Base-by-base conservation (phyloP, 179 eudicot genomes). In the Monotropa hypopitys region DNA sequence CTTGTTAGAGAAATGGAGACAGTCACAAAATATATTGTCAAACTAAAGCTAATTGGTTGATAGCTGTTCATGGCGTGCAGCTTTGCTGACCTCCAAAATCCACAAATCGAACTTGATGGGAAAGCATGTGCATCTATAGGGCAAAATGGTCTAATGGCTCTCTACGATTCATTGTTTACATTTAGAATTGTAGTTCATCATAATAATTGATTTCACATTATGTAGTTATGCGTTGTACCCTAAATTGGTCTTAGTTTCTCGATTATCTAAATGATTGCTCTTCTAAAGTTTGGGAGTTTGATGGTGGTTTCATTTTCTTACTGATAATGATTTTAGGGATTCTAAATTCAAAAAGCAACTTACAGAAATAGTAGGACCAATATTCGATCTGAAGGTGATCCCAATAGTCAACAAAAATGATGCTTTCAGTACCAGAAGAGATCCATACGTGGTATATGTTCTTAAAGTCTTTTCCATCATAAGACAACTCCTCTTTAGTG, bases 81-180 rank as follows among this genome's bases (percentile, higher is more conserved):
- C 84, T 93, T 95, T 83, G 93, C 97, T 76, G 99, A 95, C 84
- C 97, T 95, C 81, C 97, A 95, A 78, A 91, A 88, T 67, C 99
- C 99, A n/a, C 99, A 95, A 86, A 70, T 49, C 65, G 99, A 95
- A 81, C 94, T 93, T 82, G 91, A 91, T 80, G 99, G 99, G 63
- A 95, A 95, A 83, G 97, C 99, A 54, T 95, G 97, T 86, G 99
- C 99, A 53, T 95, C 95, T 78, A 97, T 95, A 79, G 99, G 99
- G 51, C 99, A 95, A 85, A 95, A 89, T 81, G 93, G 99, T 80
- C 97, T 95, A 47, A 91, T 95, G 99, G 97, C 99, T 76, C 88
- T 95, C 26, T 95, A 95, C 84, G 99, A 95, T 81, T 81, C 97
- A 49, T 81, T 95, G 79, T 95, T 95, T 75, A 90, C 99, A 95